Base-by-base conservation (phyloP, 2,329 filamentous ascomycete genomes). In the Diaporthe vaccinii region DNA sequence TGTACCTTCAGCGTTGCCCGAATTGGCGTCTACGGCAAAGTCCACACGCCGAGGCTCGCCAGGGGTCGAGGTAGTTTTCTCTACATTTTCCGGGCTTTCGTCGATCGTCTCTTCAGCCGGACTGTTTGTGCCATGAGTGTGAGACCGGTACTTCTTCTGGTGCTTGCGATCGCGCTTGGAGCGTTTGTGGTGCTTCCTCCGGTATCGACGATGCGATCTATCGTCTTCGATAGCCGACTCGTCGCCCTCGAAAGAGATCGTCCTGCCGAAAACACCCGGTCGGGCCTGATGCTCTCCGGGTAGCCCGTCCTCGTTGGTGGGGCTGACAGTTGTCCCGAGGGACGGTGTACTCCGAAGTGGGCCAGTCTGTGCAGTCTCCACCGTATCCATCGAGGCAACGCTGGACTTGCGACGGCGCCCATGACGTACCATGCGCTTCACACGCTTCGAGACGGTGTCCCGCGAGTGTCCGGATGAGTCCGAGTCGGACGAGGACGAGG, bases 331-430 rank as follows among this genome's bases (percentile, higher is more conserved):
- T 4, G 84, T 84, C 31, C 84, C 85, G 57, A 86, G 84, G 1
- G 88, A 89, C 0, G 86, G 83, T 8, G 84, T 84, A 5, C 84
- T 84, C 15, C 82, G 84, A 9, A 78, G 77, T 5, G 76, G 77
- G 25, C 77, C 79, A 9, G 77, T 79, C 3, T 84, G 78, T 31
- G 76, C 79, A 10, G 77, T 79, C 4, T 84, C 81, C 22, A 80
- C 79, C 2, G 88, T 91, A 20, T 94, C 93, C 76, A 90, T 90
- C 34, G 92, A 95, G 80, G 91, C 91, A 46, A 89, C 87, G 78
- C 93, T 96, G 0, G 93, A 96, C 87, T 96, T 97, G 83, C 94
- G 92, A 78, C 91, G 92, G 80, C 91, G 91, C 72, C 92, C 89
- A 62, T 89, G 88, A 75, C 92, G 93, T 79, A 98, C 92, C 34